A percentile compares a stretch with the other conserved stretches of the same genome.
phyloP scores from a whole-genome alignment of 2,329 filamentous ascomycete species.

The Chrysoporthe austroafricana region DNA sequence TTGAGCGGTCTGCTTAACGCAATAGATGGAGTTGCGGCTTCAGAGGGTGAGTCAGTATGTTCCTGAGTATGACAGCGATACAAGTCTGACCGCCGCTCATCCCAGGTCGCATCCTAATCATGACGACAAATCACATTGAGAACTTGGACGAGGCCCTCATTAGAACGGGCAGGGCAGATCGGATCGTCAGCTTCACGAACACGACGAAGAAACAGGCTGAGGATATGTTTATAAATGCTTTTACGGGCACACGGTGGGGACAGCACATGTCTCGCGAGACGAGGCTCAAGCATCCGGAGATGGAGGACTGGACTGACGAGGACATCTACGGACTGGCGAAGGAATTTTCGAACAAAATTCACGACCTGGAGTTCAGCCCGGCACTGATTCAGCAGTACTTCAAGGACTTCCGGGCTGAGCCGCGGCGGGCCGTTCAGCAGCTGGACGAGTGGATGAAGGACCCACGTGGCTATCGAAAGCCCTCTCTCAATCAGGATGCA shows the following conservation, averaged over 20 bases:
- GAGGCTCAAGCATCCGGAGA: conserved; percentile 14
- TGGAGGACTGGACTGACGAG: conserved; percentile 24
- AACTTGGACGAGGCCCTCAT: conserved; percentile 27
- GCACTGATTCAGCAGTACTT: conserved; percentile 27
- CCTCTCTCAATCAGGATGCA: neutral
- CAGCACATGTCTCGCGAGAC: conserved; percentile 15
- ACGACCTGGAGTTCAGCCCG: conserved; percentile 21
- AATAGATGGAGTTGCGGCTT: conserved; percentile 25
- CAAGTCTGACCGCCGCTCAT: neutral
- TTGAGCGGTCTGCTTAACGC: conserved; percentile 26
- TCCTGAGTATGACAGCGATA: neutral
- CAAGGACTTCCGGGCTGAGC: conserved; percentile 27
- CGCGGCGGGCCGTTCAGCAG: conserved; percentile 21
- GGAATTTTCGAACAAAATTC: conserved; percentile 18
- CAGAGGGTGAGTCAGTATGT: conserved; percentile 19
- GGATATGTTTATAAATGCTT: conserved; percentile 25
- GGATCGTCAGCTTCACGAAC: conserved; percentile 25
- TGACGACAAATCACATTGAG: conserved; percentile 27
- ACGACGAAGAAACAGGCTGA: conserved; percentile 21
- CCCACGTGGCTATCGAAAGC: conserved; percentile 23
- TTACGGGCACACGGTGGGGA: conserved; percentile 22
- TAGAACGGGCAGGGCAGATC: conserved; percentile 22
- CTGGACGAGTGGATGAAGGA: conserved; percentile 22
- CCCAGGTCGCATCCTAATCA: conserved; percentile 25
- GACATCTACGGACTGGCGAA: conserved; percentile 18